phyloP scores from a whole-genome alignment of 352 stramenopile species.

The Pythium coloratum region DNA sequence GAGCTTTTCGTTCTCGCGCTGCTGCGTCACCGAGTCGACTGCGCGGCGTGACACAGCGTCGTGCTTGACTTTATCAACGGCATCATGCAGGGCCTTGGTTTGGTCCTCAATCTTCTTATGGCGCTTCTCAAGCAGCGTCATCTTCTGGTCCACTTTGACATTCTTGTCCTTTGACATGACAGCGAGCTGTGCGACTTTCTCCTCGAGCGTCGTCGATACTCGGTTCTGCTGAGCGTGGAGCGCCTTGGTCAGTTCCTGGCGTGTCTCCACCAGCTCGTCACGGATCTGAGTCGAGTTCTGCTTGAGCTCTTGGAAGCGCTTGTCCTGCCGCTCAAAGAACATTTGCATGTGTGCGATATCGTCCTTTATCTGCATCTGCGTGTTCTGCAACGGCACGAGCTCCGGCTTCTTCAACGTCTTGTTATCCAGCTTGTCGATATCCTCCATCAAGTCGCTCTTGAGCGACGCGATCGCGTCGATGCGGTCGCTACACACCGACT shows the following conservation, averaged over 20 bases:
- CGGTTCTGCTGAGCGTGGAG: slow-evolving; percentile 53
- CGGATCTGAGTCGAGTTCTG: slow-evolving; percentile 39
- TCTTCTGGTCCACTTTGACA: slow-evolving; percentile 50
- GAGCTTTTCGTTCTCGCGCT: slow-evolving; percentile 42
- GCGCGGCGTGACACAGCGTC: slow-evolving; percentile 36
- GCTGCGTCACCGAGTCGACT: slow-evolving; percentile 19
- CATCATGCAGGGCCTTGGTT: slow-evolving; percentile 41
- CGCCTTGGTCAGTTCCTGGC: slow-evolving; percentile 57
- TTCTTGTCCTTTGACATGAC: slow-evolving; percentile 47
- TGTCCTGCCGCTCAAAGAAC: slow-evolving; percentile 65
- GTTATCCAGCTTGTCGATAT: slow-evolving; percentile 55
- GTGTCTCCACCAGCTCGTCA: slow-evolving; percentile 55
- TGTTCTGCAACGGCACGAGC: slow-evolving; percentile 49
- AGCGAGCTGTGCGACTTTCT: slow-evolving; percentile 50
- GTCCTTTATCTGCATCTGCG: slow-evolving; percentile 62
- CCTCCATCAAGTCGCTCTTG: slow-evolving; percentile 58
- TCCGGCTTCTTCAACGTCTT: slow-evolving; percentile 51
- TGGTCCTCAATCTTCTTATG: slow-evolving; percentile 61
- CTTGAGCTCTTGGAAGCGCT: slow-evolving; percentile 59
- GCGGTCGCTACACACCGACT: slow-evolving; percentile 46
- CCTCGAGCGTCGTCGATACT: slow-evolving; percentile 45
- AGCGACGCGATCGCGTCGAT: slow-evolving; percentile 49
- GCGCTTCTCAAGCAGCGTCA: slow-evolving; percentile 50
- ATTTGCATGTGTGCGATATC: slow-evolving; percentile 56
- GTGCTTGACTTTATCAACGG: slow-evolving; percentile 41